Evolutionary conservation across 805 yeast species (phyloP).

Genomic region (Candida odintsovae): DNA sequence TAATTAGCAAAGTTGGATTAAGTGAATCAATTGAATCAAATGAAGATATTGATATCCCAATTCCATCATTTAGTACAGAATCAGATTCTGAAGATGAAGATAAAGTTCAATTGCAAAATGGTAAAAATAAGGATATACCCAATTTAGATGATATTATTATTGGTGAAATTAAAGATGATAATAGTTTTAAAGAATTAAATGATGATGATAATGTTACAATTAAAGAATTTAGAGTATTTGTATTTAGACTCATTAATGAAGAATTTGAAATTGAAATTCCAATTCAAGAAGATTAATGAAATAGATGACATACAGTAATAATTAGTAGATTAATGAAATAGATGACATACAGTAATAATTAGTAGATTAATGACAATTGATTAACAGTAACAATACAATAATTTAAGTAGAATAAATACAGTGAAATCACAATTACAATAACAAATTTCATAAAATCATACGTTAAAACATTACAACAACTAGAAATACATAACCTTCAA

Average conservation of each 20-base stretch:
- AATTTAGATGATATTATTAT: conserved; percentile 9
- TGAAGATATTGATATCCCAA: conserved; percentile 31
- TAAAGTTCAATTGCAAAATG: conserved; percentile 4
- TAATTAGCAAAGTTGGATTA: conserved; percentile 44
- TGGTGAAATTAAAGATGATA: conserved; percentile 16
- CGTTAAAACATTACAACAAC: background rate
- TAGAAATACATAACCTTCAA: background rate
- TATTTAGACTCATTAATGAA: conserved; percentile 20
- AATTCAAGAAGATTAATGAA: conserved; percentile 8
- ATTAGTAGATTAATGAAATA: too few species aligned
- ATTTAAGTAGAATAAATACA: too few species aligned
- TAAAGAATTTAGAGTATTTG: conserved; percentile 13
- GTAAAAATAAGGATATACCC: conserved; percentile 10
- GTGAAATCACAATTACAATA: too few species aligned
- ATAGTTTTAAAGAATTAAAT: conserved; percentile 14
- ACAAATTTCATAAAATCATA: background rate
- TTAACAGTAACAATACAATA: background rate
- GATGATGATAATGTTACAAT: conserved; percentile 10
- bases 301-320: too few species aligned
- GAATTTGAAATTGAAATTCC: conserved; percentile 13
- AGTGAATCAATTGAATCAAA: too few species aligned
- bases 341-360: too few species aligned
- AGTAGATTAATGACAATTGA: conserved; percentile 4
- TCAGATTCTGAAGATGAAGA: conserved; percentile 27
- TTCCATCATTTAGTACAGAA: conserved; percentile 29